Evolutionary conservation across 495 filamentous ascomycete species (phyloP).

Genomic region (Diplogelasinospora grovesii): DNA sequence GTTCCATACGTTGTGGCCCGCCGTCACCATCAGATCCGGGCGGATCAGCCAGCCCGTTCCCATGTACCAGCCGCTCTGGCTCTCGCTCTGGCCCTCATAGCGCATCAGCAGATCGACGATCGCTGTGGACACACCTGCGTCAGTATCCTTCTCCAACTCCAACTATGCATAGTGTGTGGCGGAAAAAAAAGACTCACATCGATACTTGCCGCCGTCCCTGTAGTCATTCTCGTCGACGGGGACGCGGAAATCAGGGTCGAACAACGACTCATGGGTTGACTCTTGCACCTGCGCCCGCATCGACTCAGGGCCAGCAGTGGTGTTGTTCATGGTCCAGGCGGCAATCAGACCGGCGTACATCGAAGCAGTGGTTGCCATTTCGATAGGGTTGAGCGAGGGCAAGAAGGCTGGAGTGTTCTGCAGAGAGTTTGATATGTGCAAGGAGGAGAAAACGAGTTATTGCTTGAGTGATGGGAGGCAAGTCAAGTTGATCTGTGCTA

Average conservation of each 20-base stretch:
- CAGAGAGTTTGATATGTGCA: too few relatives aligned
- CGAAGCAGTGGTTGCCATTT: too few relatives aligned
- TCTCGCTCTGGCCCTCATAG: conserved; percentile 23
- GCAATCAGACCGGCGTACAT: conserved; percentile 3
- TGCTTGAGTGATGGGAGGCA: too few relatives aligned
- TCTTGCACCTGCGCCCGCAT: conserved; percentile 5
- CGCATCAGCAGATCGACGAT: conserved; percentile 34
- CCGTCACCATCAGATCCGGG: conserved; percentile 31
- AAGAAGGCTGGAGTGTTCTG: too few relatives aligned
- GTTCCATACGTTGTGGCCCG: conserved; percentile 33
- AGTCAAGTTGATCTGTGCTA: too few relatives aligned
- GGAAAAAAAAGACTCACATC: conserved; percentile 15
- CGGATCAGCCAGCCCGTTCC: conserved; percentile 35
- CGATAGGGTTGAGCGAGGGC: too few relatives aligned
- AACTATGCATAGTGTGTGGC: not conserved
- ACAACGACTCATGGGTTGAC: conserved; percentile 18
- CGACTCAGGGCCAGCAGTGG: not conserved
- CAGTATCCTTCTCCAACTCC: too few relatives aligned
- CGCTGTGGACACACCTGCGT: too few relatives aligned
- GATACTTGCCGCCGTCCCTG: conserved; percentile 29
- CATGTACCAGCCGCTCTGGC: conserved; percentile 19
- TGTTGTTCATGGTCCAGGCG: conserved; percentile 6
- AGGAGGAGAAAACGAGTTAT: too few relatives aligned
- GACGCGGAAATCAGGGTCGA: conserved; percentile 21
- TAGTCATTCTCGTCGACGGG: conserved; percentile 21